A percentile compares a stretch with the other conserved stretches of the same genome.
Evolutionary conservation across 2,329 filamentous ascomycete species (phyloP).

Genomic region (Ophiostoma himal-ulmi): DNA sequence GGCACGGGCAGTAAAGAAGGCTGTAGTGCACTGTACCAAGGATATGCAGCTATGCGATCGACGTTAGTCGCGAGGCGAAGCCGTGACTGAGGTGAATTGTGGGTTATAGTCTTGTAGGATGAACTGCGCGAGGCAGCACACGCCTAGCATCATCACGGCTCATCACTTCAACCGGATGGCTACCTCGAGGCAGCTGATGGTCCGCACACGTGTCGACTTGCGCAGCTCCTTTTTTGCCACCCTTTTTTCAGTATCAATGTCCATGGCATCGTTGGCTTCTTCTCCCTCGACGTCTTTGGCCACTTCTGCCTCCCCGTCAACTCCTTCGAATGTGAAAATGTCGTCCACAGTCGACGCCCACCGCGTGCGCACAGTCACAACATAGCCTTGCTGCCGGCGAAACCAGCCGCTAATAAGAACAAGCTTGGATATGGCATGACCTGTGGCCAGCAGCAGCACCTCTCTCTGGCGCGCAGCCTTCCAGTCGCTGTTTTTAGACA

Average conservation of each 20-base stretch:
- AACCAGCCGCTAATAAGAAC: slow-evolving; percentile 61
- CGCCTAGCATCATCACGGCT: not conserved
- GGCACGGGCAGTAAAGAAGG: not conserved
- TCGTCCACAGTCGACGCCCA: slow-evolving; percentile 64
- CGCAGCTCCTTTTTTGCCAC: not conserved
- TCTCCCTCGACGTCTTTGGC: slow-evolving; percentile 20
- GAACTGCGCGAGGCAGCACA: not conserved
- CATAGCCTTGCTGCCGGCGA: slow-evolving; percentile 53
- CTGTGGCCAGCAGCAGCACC: slow-evolving; percentile 49
- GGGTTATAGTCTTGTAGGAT: not conserved
- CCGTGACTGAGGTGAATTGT: not conserved
- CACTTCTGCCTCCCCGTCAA: slow-evolving; percentile 26
- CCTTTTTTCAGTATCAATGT: not conserved
- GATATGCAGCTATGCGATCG: no score
- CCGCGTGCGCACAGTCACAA: slow-evolving; percentile 55
- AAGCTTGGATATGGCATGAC: slow-evolving; percentile 59
- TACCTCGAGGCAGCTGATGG: slow-evolving; percentile 25
- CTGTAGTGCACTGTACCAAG: no score
- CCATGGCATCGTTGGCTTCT: not conserved
- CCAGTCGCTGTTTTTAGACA: slow-evolving; percentile 24
- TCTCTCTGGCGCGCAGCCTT: slow-evolving; percentile 32
- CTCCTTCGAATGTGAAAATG: slow-evolving; percentile 43
- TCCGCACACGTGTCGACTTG: slow-evolving; percentile 14
- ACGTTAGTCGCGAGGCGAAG: no score
- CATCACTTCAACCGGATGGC: slow-evolving; percentile 21